phyloP scores from a whole-genome alignment of 2,329 filamentous ascomycete species.

The Phialophora tarda region DNA sequence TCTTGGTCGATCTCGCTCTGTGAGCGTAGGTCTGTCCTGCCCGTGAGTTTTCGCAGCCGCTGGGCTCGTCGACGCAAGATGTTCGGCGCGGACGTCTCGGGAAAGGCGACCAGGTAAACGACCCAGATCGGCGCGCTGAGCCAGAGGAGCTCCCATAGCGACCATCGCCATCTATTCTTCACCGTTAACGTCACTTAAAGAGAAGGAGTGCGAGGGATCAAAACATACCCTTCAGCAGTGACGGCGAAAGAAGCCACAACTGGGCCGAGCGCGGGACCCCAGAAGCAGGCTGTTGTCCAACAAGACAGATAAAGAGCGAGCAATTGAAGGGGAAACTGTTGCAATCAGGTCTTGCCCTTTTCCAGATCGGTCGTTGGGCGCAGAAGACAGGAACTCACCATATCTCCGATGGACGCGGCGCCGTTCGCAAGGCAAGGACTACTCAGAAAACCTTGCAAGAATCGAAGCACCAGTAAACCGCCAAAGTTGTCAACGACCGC shows the following conservation, averaged over 20 bases:
- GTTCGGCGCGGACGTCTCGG: conserved; percentile 65
- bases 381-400: conserved; percentile 31
- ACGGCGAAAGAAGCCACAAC: conserved; percentile 66
- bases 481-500: conserved; percentile 67
- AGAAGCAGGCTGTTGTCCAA: conserved; percentile 57
- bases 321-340: conserved; percentile 57
- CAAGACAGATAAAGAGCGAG: conserved; percentile 64
- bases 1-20: conserved; percentile 68
- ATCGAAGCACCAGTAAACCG: conserved; percentile 67
- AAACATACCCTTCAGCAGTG: conserved; percentile 49
- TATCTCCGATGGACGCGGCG: conserved; percentile 53
- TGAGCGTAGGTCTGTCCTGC: conserved; percentile 60
- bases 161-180: conserved; percentile 62
- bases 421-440: conserved; percentile 67
- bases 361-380: too few species aligned
- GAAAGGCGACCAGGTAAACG: conserved; percentile 65
- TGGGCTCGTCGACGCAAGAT: conserved; percentile 66
- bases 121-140: conserved; percentile 63
- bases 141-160: conserved; percentile 65
- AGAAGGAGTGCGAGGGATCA: neutral
- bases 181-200: neutral
- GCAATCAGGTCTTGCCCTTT: neutral
- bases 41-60: conserved; percentile 65
- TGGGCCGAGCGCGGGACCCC: conserved; percentile 64
- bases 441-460: conserved; percentile 70